phyloP scores from a whole-genome alignment of 2,329 filamentous ascomycete species.

The Phialophora verrucosa region DNA sequence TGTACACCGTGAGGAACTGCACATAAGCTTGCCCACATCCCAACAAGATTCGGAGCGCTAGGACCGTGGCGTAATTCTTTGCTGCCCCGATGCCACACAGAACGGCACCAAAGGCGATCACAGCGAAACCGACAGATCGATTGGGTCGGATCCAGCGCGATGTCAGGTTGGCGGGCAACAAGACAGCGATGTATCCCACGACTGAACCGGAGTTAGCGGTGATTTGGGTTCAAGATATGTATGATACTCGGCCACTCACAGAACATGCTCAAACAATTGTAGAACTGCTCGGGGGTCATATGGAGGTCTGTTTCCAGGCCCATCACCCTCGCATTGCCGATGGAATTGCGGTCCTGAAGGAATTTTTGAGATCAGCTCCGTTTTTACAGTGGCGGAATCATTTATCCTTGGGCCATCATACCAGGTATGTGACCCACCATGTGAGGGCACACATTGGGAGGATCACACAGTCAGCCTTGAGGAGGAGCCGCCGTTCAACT shows the following conservation, averaged over 20 bases:
- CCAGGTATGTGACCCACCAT: neutral
- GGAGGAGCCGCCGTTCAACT: neutral
- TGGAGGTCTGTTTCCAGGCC: slow-evolving; percentile 25
- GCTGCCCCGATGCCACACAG: slow-evolving; percentile 11
- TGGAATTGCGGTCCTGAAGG: slow-evolving; percentile 23
- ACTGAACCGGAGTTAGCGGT: neutral
- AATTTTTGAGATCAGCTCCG: neutral
- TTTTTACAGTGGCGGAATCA: neutral
- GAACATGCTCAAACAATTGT: slow-evolving; percentile 25
- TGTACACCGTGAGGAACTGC: slow-evolving; percentile 12
- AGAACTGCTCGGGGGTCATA: slow-evolving; percentile 22
- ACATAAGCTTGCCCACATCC: slow-evolving; percentile 21
- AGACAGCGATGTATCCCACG: slow-evolving; percentile 16
- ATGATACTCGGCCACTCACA: slow-evolving; percentile 9
- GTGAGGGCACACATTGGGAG: neutral
- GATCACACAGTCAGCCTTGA: slow-evolving; percentile 1
- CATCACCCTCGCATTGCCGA: slow-evolving; percentile 24
- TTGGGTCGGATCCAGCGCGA: slow-evolving; percentile 13
- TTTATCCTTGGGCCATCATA: neutral
- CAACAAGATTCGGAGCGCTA: slow-evolving; percentile 22
- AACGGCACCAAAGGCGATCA: slow-evolving; percentile 15
- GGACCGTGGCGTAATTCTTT: slow-evolving; percentile 21
- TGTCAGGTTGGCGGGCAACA: slow-evolving; percentile 19
- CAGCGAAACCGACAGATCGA: slow-evolving; percentile 12
- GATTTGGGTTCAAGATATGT: neutral